Evolutionary conservation across 1,139 yeast species (phyloP), one percentile per base, ranked within the genome.

Genomic region (Geotrichum klebahnii): DNA sequence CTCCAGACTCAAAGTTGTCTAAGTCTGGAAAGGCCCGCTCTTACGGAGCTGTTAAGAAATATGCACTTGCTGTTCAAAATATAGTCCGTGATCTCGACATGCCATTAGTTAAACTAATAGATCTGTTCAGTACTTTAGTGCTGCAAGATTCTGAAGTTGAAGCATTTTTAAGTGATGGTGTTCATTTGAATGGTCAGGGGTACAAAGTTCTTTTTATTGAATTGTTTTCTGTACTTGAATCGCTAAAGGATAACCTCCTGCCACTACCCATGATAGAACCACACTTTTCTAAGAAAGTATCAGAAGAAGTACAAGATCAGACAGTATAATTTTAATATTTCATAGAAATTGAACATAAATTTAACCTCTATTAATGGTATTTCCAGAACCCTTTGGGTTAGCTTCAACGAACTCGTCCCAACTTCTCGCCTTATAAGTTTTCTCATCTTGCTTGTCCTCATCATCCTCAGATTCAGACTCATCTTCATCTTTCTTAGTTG

Each of bases 401-500:
- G 80, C 81, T 59, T 92, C 99, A 46, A 81, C 82, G 75, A 94
- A 92, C 56, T 85, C 94, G 67, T 92, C 97, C 97, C 97, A 92
- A 47, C 77, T 76, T 56, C 98, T 75, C 51, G 83, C 80, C 61
- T 81, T 77, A 57, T 79, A 78, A 0, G 87, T 81, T 57, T 78
- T 78, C 31, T 63, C 63, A 56, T 81, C 83, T 5, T 36, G 35
- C 24, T 68, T 70, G 14, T 44, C 55, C 14, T 47, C 50, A 14
- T 68, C 73, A 23, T 67, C 61, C 54, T 77, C 70, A 51, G 79
- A 83, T 48, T 76, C 80, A 53, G 79, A 80, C 26, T 71, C 75
- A 43, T 78, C 80, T 22, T 67, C 70, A 53, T 69, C 46, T 38
- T 61, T 61, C 19, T 58, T 73, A 12, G 65, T 57, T 2, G 65